Percentiles rank a stretch among this genome's conserved stretches.
Conservation (phyloP, 345 rosid genomes). For the rapeseed (Brassica napus) region DNA sequence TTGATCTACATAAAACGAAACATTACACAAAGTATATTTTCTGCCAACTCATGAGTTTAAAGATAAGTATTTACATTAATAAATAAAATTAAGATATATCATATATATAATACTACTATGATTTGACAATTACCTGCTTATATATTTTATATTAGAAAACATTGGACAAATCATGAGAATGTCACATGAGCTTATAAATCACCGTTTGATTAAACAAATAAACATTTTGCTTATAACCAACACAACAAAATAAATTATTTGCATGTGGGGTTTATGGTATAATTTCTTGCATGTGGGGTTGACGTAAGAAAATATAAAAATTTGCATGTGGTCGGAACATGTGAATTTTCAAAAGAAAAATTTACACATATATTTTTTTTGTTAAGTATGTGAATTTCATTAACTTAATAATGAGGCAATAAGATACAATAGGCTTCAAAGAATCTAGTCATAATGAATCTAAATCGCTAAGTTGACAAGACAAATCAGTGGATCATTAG, state of each 20-base stretch:
- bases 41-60: too few relatives aligned
- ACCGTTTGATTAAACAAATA: too few relatives aligned
- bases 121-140: slow-evolving; percentile 20
- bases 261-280: background rate
- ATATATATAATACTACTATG: slow-evolving; percentile 1
- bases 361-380: background rate
- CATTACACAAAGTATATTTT: too few relatives aligned
- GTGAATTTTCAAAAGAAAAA: background rate
- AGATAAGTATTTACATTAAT: slow-evolving; percentile 23
- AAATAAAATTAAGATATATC: background rate
- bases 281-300: background rate
- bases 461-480: too few relatives aligned
- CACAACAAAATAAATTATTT: background rate
- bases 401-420: too few relatives aligned
- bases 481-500: too few relatives aligned
- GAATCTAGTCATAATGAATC: too few relatives aligned
- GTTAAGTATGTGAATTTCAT: too few relatives aligned
- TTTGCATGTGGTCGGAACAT: slow-evolving; percentile 22
- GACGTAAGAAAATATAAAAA: background rate
- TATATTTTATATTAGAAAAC: background rate
- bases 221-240: background rate
- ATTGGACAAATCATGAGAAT: background rate
- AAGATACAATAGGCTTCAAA: too few relatives aligned
- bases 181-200: background rate
- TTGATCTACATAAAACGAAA: too few relatives aligned